Evolutionary conservation across 1,284 basidiomycete genomes (phyloP).

Genomic region (Ustilago cynodontis): DNA sequence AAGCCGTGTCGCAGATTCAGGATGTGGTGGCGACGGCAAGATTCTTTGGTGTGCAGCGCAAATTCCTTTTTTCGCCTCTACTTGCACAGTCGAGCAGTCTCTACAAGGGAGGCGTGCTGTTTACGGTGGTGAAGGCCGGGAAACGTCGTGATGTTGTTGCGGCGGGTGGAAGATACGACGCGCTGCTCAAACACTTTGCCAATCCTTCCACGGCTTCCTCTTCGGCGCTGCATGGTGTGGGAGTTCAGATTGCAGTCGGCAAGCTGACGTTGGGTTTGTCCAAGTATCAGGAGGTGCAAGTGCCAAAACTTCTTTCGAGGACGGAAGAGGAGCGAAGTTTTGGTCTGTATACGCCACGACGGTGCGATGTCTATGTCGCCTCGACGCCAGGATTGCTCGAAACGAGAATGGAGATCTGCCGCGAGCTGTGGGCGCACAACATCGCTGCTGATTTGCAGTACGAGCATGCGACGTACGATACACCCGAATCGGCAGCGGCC

Average conservation of each 20-base stretch:
- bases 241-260: constrained; percentile 82
- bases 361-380: constrained; percentile 81
- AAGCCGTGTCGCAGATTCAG: constrained; percentile 75
- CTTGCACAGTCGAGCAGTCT: constrained; percentile 75
- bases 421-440: constrained; percentile 82
- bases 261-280: constrained; percentile 81
- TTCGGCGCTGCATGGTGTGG: constrained; percentile 75
- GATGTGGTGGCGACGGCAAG: constrained; percentile 77
- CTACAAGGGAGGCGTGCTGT: constrained; percentile 80
- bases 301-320: constrained; percentile 76
- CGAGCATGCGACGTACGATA: constrained; percentile 67
- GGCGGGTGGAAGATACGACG: constrained; percentile 84
- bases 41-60: constrained; percentile 76
- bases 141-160: constrained; percentile 80
- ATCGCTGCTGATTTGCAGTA: constrained; percentile 91
- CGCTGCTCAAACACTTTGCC: constrained; percentile 77
- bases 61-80: constrained; percentile 79
- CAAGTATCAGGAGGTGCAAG: constrained; percentile 76
- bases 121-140: constrained; percentile 78
- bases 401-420: constrained; percentile 81
- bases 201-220: constrained; percentile 70
- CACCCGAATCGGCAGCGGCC: constrained; percentile 58
- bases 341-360: constrained; percentile 85
- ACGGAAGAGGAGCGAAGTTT: constrained; percentile 82
- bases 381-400: constrained; percentile 81